Base-by-base conservation (phyloP, 306 rosid genomes). In the Leucaena leucocephala region DNA sequence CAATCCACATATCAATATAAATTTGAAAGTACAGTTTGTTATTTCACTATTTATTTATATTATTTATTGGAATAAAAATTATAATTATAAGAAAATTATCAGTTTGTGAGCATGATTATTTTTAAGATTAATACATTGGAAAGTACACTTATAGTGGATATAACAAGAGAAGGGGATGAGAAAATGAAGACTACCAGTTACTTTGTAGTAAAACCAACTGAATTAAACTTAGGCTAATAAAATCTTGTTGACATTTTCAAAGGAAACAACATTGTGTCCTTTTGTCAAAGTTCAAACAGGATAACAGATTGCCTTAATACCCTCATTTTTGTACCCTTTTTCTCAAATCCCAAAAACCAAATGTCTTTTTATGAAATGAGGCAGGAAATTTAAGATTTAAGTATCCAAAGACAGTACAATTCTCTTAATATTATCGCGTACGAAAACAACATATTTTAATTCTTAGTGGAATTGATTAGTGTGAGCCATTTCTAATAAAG, bases 341-440 rank as follows among this genome's bases (percentile, higher is more conserved):
- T 68, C 77, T 76, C 77, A 46, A 50, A 68, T 68, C 80, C 76
- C 76, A 35, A 75, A 44, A 75, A 35, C 5, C n/a, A 34, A 14
- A 57, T 27, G 21, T 21, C 61, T 42, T 68, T 39, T 27, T 22
- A 67, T 69, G 35, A 22, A 75, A 45, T 19, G 45, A 52, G 15
- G 71, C 4, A 68, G 38, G 48, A 19, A 67, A 42, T n/a, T 44
- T 16, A 7, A 75, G 52, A 81, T 36, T 75, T 58, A 17, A 45
- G 35, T 75, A 75, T 57, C 27, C 34, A 36, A 44, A 75, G 52
- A 33, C 54, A 69, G 66, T 66, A 44, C 84, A 35, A 58, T 81
- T 68, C 69, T 52, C 64, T 17, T 48, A 44, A 19, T 43, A 55
- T 40, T 21, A 19, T 80, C 44, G 8, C 16, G 61, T 45, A 75